Conservation (phyloP, 2,329 filamentous ascomycete genomes). For the Aspergillus sojae region DNA sequence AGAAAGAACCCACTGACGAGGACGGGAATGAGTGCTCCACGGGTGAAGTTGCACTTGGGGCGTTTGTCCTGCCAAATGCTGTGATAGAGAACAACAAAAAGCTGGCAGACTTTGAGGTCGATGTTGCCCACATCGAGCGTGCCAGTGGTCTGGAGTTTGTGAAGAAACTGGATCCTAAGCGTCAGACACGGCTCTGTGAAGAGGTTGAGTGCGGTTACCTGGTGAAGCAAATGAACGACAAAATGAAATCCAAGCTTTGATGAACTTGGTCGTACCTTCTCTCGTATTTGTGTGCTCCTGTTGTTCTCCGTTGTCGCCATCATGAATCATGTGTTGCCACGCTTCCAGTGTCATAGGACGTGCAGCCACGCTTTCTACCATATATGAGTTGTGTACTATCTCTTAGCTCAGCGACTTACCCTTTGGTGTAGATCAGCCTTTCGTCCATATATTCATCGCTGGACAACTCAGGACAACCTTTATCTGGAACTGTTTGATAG, state of each 20-base stretch:
- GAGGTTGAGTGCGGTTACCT: conserved; percentile 83
- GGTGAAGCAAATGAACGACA: conserved; percentile 74
- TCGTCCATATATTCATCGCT: too few species aligned
- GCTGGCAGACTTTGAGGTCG: conserved; percentile 90
- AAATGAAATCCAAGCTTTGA: background rate
- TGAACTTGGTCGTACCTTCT: background rate
- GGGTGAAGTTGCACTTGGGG: conserved; percentile 79
- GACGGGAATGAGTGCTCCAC: conserved; percentile 50
- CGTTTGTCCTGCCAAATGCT: conserved; percentile 94
- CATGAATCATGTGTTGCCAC: too few species aligned
- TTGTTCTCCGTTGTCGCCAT: too few species aligned
- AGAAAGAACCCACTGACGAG: conserved; percentile 64
- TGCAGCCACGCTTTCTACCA: too few species aligned
- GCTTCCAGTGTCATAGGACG: too few species aligned
- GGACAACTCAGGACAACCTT: too few species aligned
- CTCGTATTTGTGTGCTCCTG: too few species aligned
- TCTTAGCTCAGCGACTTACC: too few species aligned
- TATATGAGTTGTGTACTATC: too few species aligned
- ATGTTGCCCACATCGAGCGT: conserved; percentile 86
- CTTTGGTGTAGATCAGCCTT: too few species aligned
- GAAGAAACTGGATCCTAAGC: conserved; percentile 69
- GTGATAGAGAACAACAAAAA: conserved; percentile 84
- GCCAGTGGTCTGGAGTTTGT: conserved; percentile 93
- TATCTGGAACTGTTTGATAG: too few species aligned
- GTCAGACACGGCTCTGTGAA: conserved; percentile 78